Evolutionary conservation across 208 protist species (phyloP), one percentile per base, ranked within the genome.

Genomic region (Leishmania amazonensis): DNA sequence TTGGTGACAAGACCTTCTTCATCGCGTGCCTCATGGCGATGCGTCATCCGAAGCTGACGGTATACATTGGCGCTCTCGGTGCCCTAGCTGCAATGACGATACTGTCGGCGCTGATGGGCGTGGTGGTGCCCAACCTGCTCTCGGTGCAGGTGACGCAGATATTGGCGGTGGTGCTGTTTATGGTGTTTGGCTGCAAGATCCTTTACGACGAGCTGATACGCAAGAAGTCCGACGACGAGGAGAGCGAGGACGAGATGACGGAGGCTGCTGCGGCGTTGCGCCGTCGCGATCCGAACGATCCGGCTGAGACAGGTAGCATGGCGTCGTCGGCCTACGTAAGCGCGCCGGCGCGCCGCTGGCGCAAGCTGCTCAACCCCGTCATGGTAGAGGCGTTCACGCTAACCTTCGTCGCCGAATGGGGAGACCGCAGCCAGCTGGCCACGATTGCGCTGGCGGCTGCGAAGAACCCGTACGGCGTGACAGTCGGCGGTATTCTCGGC

Each of bases 1-100:
- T 99, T 54, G 98, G 98, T 21, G 98, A 99, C 85, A 99, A 99
- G 88, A 99, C 98, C 15, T 99, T 99, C 84, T 99, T 99, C 87
- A 99, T 99, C 84, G 98, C 98, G 0, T 98, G 96, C 78, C 90
- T 99, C 28, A 95, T 99, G 91, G 96, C 98, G 13, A 99, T 99
- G 98, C 92, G 94, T 24, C 88, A 98, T 81, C 86, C 94, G 1
- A 95, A 95, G 19, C 17, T 96, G 6, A 84, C 90, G 13, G 93
- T 98, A 21, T 98, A 97, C 79, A 19, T 90, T 38, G 97, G 97
- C 24, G 97, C 98, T 19, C 81, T 98, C 62, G 72, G 49, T 0
- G 97, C 98, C 17, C 92, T 99, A 1, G 92, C 94, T 6, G 83
- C 96, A 40, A 99, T 99, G 98, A 99, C 98, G 49, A 87, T 98